phyloP scores from a whole-genome alignment of 495 filamentous ascomycete genomes.

The Penicillium antarcticum region DNA sequence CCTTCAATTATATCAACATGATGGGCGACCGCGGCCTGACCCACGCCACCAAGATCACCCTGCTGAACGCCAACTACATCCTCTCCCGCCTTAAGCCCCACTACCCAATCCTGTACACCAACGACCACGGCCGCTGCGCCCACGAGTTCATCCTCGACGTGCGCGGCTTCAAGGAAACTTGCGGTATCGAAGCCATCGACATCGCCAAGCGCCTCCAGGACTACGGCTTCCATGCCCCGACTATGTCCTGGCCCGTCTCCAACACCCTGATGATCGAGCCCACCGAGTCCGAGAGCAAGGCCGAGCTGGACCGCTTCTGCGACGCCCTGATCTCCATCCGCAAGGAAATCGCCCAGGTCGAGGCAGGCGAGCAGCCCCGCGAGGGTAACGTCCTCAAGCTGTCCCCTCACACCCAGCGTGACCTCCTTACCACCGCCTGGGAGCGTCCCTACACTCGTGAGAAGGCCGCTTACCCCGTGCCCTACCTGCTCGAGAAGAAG shows the following conservation, averaged over 20 bases:
- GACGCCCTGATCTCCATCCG: conserved; percentile 90
- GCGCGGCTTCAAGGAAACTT: conserved; percentile 78
- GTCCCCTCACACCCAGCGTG: conserved; percentile 82
- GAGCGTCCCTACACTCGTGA: conserved; percentile 74
- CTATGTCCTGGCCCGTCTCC: conserved; percentile 96
- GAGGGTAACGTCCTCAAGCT: conserved; percentile 91
- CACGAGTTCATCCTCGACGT: conserved; percentile 98
- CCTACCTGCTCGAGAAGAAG: conserved; percentile 91
- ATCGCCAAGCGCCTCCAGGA: conserved; percentile 97
- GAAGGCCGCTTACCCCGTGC: conserved; percentile 83
- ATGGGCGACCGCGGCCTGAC: conserved; percentile 91
- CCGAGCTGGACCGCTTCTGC: conserved; percentile 93
- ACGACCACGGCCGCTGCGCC: conserved; percentile 80
- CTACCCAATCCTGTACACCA: conserved; percentile 92
- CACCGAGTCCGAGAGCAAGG: conserved; percentile 90
- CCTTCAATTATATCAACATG: conserved; percentile 96
- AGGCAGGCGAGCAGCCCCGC: conserved; percentile 72
- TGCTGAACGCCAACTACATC: conserved; percentile 98
- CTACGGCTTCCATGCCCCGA: conserved; percentile 97
- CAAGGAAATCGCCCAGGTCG: conserved; percentile 78
- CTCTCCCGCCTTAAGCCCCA: conserved; percentile 84
- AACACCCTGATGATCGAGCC: conserved; percentile 99
- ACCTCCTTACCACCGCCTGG: conserved; percentile 71
- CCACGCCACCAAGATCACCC: conserved; percentile 90
- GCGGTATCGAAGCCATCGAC: conserved; percentile 91